phyloP scores from a whole-genome alignment of 2,329 filamentous ascomycete species.

The Trichoderma harzianum region DNA sequence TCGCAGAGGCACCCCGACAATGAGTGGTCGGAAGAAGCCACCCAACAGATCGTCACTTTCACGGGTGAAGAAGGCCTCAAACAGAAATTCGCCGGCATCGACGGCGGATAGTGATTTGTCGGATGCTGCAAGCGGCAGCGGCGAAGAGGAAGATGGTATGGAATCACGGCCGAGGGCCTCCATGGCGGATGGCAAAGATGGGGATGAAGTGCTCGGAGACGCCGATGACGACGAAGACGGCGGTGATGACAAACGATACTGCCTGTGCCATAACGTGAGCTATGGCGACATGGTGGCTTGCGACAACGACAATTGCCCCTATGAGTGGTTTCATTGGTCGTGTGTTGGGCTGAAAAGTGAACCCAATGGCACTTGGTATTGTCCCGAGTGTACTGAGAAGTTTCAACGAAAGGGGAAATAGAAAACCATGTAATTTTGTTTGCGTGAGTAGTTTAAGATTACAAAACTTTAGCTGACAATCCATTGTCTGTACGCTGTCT shows the following conservation, averaged over 20 bases:
- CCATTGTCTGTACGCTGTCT: background rate
- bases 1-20: conserved; percentile 49
- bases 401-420: conserved; percentile 40
- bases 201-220: conserved; percentile 51
- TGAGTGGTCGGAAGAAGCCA: conserved; percentile 46
- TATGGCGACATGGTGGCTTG: conserved; percentile 88
- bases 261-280: conserved; percentile 76
- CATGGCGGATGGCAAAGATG: conserved; percentile 36
- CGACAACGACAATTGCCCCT: conserved; percentile 77
- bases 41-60: conserved; percentile 59
- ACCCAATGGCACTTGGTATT: conserved; percentile 66
- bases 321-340: conserved; percentile 86
- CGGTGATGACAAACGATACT: conserved; percentile 77
- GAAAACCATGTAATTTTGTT: background rate
- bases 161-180: conserved; percentile 33
- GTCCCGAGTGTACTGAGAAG: conserved; percentile 57
- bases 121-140: conserved; percentile 56
- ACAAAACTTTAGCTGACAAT: background rate
- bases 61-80: conserved; percentile 56
- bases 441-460: background rate
- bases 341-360: conserved; percentile 67
- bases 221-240: conserved; percentile 66
- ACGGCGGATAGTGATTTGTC: conserved; percentile 64
- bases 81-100: conserved; percentile 60
- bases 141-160: conserved; percentile 47